Base-by-base conservation (phyloP, 2,329 filamentous ascomycete genomes). In the Nothopassalora personata region DNA sequence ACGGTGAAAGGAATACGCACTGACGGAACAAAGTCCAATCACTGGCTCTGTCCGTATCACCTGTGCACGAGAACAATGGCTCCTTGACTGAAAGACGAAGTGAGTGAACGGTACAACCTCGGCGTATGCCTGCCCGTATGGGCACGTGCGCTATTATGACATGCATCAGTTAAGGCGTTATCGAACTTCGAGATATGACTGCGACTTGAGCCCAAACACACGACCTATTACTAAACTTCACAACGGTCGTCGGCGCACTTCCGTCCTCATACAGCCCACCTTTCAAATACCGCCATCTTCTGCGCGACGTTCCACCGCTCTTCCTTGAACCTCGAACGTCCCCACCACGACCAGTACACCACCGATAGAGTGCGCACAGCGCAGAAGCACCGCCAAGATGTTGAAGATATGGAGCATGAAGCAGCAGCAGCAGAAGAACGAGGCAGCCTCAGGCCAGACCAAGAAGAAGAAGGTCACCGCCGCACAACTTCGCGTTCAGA, bases 401-500 rank as follows among this genome's bases (percentile, higher is more conserved):
- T 83, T 97, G 82, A 97, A 97, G 81, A 97, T 97, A 81, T 97
- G 93, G 94, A 96, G 91, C 71, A 96, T 97, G 93, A 76, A 71
- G 77, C 94, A 97, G 79, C 90, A 97, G 81, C 91, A 97, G 81
- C 91, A 96, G 79, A 90, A 95, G 78, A 92, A 90, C 71, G 90
- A 92, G 67, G 90, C 92, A 70, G 91, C 90, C 59, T 87, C 85
- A 48, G 84, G 86, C 19, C 65, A 65, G 15, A 84, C 86, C 56
- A 96, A 91, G 81, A 97, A 97, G 84, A 97, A 97, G 85, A 97
- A 97, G 82, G 92, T 99, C 66, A 97, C 94, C 23, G 91, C 94
- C 18, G 94, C 94, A 56, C 92, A 97, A 78, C 80, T 97, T 64
- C 89, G 94, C 61, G 91, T 97, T 62, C 94, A 97, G 77, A 96